A percentile compares a stretch with the other conserved stretches of the same genome.
These are phyloP conservation scores for Trichophyton simii DNA, from an alignment of 2,329 filamentous ascomycete species.

Conservation along the genomic window DNA sequence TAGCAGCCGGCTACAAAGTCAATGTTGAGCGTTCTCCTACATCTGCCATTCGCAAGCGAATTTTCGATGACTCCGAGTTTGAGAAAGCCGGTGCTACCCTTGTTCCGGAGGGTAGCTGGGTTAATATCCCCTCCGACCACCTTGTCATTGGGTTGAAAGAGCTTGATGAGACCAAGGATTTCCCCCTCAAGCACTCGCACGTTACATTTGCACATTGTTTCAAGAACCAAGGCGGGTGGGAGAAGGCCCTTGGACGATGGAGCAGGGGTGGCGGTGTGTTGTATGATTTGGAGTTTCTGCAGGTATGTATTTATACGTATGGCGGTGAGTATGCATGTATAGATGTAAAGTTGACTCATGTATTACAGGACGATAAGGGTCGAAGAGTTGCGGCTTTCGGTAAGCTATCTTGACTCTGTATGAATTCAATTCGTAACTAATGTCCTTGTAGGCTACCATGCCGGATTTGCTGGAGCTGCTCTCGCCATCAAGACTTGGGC, in stretches of 20 bases:
- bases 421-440: neutral
- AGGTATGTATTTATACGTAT: conserved; percentile 7
- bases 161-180: conserved; percentile 15
- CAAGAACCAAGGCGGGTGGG: conserved; percentile 18
- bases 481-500: conserved; percentile 71
- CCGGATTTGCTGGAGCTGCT: conserved; percentile 59
- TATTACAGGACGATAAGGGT: conserved; percentile 13
- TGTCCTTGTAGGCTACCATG: conserved; percentile 45
- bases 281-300: conserved; percentile 18
- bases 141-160: conserved; percentile 18
- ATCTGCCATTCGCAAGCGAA: conserved; percentile 18
- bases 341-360: neutral
- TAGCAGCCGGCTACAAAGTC: conserved; percentile 30
- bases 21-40: conserved; percentile 27
- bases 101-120: conserved; percentile 31
- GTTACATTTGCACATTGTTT: conserved; percentile 18
- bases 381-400: conserved; percentile 15
- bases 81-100: conserved; percentile 28
- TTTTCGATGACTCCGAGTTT: conserved; percentile 30
- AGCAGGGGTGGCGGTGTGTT: conserved; percentile 15
- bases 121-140: conserved; percentile 22
- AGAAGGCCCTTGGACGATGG: conserved; percentile 16
- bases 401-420: neutral
- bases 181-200: conserved; percentile 15
- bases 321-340: neutral